These are phyloP conservation scores for Cicer judaicum DNA, from an alignment of 306 rosid species.

Conservation along the genomic window DNA sequence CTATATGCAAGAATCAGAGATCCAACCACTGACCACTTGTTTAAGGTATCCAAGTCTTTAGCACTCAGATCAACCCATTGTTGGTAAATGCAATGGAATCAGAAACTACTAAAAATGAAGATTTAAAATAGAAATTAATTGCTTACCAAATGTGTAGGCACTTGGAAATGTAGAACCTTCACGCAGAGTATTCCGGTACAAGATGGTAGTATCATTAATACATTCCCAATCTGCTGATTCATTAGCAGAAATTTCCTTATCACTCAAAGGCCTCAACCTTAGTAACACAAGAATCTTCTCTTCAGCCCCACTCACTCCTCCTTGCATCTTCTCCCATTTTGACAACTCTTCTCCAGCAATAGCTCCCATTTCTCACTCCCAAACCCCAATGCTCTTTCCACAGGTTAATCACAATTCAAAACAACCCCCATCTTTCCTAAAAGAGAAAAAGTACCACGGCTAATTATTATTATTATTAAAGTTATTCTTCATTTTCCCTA, in stretches of 20 bases:
- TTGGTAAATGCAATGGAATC: neutral
- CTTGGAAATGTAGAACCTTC: slow-evolving; percentile 98
- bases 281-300: slow-evolving; percentile 96
- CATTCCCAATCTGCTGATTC: slow-evolving; percentile 98
- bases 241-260: slow-evolving; percentile 69
- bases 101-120: too few relatives aligned
- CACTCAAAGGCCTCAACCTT: slow-evolving; percentile 89
- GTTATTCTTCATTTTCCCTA: slow-evolving; percentile 50
- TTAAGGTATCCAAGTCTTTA: too few relatives aligned
- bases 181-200: slow-evolving; percentile 88
- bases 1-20: too few relatives aligned
- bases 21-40: too few relatives aligned
- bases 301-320: slow-evolving; percentile 59
- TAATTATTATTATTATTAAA: slow-evolving; percentile 8
- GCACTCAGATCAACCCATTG: too few relatives aligned
- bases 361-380: slow-evolving; percentile 76
- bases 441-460: slow-evolving; percentile 32
- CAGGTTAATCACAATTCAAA: slow-evolving; percentile 51
- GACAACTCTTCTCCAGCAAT: slow-evolving; percentile 76
- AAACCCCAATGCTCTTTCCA: slow-evolving; percentile 36
- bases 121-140: slow-evolving; percentile 2
- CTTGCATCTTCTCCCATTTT: slow-evolving; percentile 93
- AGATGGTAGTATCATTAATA: slow-evolving; percentile 86
- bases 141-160: slow-evolving; percentile 93
- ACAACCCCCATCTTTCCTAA: slow-evolving; percentile 47